Base-by-base conservation (phyloP, 352 stramenopile genomes). In the Blastocystis sp. region DNA sequence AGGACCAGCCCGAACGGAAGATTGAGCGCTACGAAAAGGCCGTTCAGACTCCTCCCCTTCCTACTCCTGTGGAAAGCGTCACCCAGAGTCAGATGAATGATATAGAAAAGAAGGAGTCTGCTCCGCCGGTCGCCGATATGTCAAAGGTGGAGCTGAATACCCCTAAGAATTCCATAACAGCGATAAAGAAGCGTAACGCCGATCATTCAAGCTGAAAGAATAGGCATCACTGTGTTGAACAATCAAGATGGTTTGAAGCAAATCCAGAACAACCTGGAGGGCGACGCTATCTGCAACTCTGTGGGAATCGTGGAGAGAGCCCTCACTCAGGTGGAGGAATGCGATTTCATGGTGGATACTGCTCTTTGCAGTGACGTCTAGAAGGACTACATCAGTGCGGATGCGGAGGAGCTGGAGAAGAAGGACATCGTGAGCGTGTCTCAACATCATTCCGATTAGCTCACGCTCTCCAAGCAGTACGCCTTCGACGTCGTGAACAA, bases 131-230 rank as follows among this genome's bases (percentile, higher is more conserved):
- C 28, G 28, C 28, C 28, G 28, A 34, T 34, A 34, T 34, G 28
- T 34, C 28, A 34, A 34, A 34, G 28, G 28, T 34, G 28, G 28
- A 34, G 28, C 28, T 34, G 28, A 34, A 4, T 2, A 5, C n/a
- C 69, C 53, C 74, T 17, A 84, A 84, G 66, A 71, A 71, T 41
- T 69, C 74, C 10, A 84, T 84, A 11, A 84, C 74, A 62, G 74
- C 74, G 2, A 84, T 84, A 23, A 84, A 84, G 34, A 84, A 84
- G 56, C 65, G 74, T 84, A 45, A 21, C 10, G 38, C 2, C 23
- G 10, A 28, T 45, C 19, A 19, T 40, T 1, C 4, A n/a, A 11
- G 38, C 10, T 84, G 5, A 17, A 7, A 62, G 5, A 1, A n/a
- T 84, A 84, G 74, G 66, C 48, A 84, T 84, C 61, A 62, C 19